Conservation (phyloP, 2,329 filamentous ascomycete species). For the Botrytis elliptica region DNA sequence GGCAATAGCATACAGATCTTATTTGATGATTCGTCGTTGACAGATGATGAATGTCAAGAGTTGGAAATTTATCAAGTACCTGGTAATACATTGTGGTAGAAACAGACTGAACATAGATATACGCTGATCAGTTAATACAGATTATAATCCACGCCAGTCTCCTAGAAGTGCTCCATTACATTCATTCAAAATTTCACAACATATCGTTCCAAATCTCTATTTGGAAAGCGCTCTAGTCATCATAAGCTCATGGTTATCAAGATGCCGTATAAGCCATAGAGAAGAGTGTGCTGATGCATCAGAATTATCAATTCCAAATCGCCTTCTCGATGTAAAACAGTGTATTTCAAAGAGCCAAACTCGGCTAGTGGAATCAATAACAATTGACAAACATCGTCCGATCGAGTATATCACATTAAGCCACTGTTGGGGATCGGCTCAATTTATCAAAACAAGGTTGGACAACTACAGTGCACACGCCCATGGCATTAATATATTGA, state of each 20-base stretch:
- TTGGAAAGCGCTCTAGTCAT: not conserved
- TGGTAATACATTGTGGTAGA: not conserved
- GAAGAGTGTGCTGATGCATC: not conserved
- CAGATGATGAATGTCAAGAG: not conserved
- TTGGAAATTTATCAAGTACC: not conserved
- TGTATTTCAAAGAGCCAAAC: too few relatives aligned
- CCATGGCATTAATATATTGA: not conserved
- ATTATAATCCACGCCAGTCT: not conserved
- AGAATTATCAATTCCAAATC: not conserved
- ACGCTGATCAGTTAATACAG: not conserved
- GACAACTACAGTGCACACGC: not conserved
- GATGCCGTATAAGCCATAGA: not conserved
- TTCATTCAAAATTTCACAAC: not conserved
- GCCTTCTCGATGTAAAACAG: not conserved
- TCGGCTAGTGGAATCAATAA: not conserved
- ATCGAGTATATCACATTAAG: not conserved
- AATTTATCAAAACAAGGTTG: not conserved
- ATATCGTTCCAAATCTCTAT: not conserved
- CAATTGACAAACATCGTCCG: not conserved
- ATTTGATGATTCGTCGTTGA: not conserved
- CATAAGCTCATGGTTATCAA: not conserved
- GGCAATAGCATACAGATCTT: not conserved
- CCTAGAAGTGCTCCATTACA: not conserved
- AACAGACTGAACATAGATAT: not conserved
- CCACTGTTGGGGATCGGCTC: not conserved